Base-by-base conservation (phyloP, 371 early-diverging fungal species). In the Haplosporangium sp. region DNA sequence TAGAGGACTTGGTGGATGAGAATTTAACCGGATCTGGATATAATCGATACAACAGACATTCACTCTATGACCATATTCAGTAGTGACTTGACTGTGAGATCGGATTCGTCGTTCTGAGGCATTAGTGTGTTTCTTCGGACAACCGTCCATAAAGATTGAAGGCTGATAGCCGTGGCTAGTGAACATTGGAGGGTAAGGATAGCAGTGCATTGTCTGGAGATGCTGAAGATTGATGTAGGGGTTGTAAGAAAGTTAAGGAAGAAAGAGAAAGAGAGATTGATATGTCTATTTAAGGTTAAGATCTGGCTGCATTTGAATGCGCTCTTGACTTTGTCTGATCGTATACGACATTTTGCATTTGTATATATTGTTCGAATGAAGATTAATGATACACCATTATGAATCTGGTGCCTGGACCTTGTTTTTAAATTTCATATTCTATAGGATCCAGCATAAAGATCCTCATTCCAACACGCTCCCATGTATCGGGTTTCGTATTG, bases 91-190 rank as follows among this genome's bases (percentile, higher is more conserved):
- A 27, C 11, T n/a, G 55, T 35, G 38, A 27, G 39, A 4, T 38
- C 19, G 62, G 34, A 37, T 40, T 39, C 13, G 56, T 13, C 42
- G 52, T 13, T 48, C 40, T n/a, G 27, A 34, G 2, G 37, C 34
- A 6, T 38, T 34, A 19, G 4, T 19, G 10, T 10, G n/a, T 19
- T 45, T 65, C 11, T 45, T 65, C 11, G 67, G 61, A 15, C 63
- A 72, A 17, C 34, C 44, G 48, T 72, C 77, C 65, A 72, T 65
- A 40, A 77, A 65, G 55, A 77, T 72, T 3, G 77, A 72, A 15
- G 77, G 77, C 27, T 72, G 70, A 35, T 77, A 77, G 47, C 77
- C 77, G 34, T 66, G 34, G 53, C 61, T 72, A 11, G 77, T 69
- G 63, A 72, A 77, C 52, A 77, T 69, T 6, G 77, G 77, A 27